Evolutionary conservation across 2,329 filamentous ascomycete genomes (phyloP).

Genomic region (Monosporascus sp.): DNA sequence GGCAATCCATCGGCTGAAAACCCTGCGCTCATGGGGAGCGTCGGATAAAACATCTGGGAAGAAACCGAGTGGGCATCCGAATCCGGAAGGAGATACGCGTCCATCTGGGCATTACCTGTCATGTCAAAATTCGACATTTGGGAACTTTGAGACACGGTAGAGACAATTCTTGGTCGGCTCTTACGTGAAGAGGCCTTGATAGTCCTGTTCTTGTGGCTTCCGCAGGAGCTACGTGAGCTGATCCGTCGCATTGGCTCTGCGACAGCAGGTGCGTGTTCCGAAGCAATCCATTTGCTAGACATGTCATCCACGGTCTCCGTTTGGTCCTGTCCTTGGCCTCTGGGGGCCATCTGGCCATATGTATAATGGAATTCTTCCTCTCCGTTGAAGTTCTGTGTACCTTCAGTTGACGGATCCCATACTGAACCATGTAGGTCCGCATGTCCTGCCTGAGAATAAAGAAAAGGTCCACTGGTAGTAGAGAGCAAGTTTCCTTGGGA

Average conservation of each 20-base stretch:
- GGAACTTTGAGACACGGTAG: slow-evolving; percentile 42
- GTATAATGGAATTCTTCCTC: slow-evolving; percentile 52
- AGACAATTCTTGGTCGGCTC: slow-evolving; percentile 38
- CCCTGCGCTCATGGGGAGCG: slow-evolving; percentile 39
- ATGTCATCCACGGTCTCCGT: slow-evolving; percentile 41
- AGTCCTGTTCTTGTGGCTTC: slow-evolving; percentile 39
- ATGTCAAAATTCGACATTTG: slow-evolving; percentile 48
- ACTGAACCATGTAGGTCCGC: slow-evolving; percentile 49
- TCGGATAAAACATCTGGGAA: slow-evolving; percentile 46
- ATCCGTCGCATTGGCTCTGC: slow-evolving; percentile 40
- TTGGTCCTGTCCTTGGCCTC: slow-evolving; percentile 40
- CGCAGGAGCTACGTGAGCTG: slow-evolving; percentile 37
- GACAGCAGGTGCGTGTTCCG: slow-evolving; percentile 30
- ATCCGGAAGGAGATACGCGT: slow-evolving; percentile 47
- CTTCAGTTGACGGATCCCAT: slow-evolving; percentile 54
- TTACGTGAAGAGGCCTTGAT: slow-evolving; percentile 38
- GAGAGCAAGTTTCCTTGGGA: slow-evolving; percentile 46
- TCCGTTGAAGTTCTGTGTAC: slow-evolving; percentile 54
- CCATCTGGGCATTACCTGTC: slow-evolving; percentile 47
- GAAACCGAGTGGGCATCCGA: slow-evolving; percentile 40
- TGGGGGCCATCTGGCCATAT: slow-evolving; percentile 50
- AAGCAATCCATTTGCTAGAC: slow-evolving; percentile 41
- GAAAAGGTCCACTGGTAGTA: slow-evolving; percentile 47
- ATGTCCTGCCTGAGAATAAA: slow-evolving; percentile 56
- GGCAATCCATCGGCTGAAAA: slow-evolving; percentile 36